Conservation (phyloP, 2,329 filamentous ascomycete genomes). For the Cadophora malorum region DNA sequence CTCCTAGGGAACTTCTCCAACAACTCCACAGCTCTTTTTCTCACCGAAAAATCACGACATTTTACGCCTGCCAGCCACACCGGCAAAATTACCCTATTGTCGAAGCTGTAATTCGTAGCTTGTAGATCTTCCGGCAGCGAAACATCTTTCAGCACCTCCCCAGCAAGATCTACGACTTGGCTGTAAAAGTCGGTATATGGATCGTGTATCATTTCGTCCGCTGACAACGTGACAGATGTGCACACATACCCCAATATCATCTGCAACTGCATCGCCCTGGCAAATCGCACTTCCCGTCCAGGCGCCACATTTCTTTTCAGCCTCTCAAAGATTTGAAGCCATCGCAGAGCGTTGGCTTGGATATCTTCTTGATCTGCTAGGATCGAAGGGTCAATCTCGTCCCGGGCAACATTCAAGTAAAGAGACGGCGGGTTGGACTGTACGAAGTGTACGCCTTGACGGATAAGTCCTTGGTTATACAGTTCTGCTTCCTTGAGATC, state of each 20-base stretch:
- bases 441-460: conserved; percentile 13
- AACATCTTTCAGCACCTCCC: conserved; percentile 9
- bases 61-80: conserved; percentile 69
- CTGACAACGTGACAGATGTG: neutral
- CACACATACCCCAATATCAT: neutral
- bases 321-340: conserved; percentile 8
- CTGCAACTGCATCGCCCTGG: neutral
- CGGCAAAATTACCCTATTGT: conserved; percentile 66
- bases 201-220: conserved; percentile 12
- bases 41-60: conserved; percentile 60
- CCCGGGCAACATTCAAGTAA: neutral
- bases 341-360: conserved; percentile 12
- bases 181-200: neutral
- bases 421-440: conserved; percentile 1
- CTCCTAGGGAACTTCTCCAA: conserved; percentile 61
- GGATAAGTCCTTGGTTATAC: conserved; percentile 19
- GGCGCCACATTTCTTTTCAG: neutral
- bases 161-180: conserved; percentile 15
- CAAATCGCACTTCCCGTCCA: neutral
- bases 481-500: conserved; percentile 1
- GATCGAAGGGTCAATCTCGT: neutral
- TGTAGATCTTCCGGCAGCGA: neutral
- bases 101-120: conserved; percentile 57
- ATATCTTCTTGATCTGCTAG: neutral
- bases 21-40: conserved; percentile 65